Evolutionary conservation across 176 grass and related monocot species (phyloP).

Genomic region (Canna indica): DNA sequence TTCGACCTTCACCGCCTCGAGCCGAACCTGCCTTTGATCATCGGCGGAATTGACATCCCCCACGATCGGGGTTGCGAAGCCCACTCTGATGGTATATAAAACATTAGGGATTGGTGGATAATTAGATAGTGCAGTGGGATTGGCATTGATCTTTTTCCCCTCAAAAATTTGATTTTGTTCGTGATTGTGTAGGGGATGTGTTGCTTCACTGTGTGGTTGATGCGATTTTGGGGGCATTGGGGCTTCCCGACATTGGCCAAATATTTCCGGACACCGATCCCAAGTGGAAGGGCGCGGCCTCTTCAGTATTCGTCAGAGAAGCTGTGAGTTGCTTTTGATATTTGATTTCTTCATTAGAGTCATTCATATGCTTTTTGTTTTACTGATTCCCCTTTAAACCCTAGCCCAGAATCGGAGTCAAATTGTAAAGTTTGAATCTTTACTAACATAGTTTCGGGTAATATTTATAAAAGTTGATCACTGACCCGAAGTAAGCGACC

Average conservation of each 20-base stretch:
- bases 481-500: not conserved
- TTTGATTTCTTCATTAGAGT: not conserved
- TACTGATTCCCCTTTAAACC: not conserved
- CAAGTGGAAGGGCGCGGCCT: conserved; percentile 79
- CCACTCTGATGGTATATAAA: conserved; percentile 69
- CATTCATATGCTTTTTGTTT: not conserved
- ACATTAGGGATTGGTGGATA: not conserved
- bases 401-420: not conserved
- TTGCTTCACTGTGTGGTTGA: conserved; percentile 97
- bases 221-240: conserved; percentile 92
- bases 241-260: conserved; percentile 92
- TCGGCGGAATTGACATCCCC: conserved; percentile 81
- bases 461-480: not conserved
- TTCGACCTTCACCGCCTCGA: conserved; percentile 99
- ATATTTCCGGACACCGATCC: conserved; percentile 96
- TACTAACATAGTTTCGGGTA: not conserved
- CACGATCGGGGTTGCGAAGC: conserved; percentile 94
- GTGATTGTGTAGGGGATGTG: conserved; percentile 57
- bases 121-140: not conserved
- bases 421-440: not conserved
- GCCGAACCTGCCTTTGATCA: conserved; percentile 85
- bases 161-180: conserved; percentile 10
- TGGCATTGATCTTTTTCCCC: not conserved
- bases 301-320: conserved; percentile 75
- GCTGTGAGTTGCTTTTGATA: conserved; percentile 46